Evolutionary conservation across 768 basidiomycete genomes (phyloP).

Genomic region (Lactarius deliciosus): DNA sequence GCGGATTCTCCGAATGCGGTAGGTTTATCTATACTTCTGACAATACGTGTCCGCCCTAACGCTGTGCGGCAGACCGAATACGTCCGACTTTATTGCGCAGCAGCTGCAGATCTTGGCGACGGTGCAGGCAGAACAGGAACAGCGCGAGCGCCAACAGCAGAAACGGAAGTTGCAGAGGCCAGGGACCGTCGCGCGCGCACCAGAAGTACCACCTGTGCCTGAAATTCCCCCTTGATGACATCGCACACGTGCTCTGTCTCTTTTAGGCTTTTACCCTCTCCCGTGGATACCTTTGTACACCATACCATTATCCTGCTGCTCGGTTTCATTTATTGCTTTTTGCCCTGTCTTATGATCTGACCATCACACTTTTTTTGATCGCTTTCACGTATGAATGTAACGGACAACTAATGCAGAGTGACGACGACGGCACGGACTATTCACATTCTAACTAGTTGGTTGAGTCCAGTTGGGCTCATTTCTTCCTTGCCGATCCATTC

Average conservation of each 20-base stretch:
- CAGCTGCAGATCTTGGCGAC: slow-evolving; percentile 79
- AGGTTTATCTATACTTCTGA: slow-evolving; percentile 30
- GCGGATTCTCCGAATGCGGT: slow-evolving; percentile 95
- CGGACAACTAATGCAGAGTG: slow-evolving; percentile 14
- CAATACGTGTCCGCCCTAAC: background rate
- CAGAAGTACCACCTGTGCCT: slow-evolving; percentile 37
- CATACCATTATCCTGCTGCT: slow-evolving; percentile 31
- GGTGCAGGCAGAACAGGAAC: slow-evolving; percentile 83
- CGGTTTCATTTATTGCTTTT: slow-evolving; percentile 8
- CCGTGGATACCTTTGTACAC: slow-evolving; percentile 34
- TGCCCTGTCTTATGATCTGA: slow-evolving; percentile 17
- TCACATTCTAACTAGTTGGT: background rate
- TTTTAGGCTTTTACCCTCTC: background rate
- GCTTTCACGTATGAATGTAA: slow-evolving; percentile 15
- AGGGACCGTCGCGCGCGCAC: slow-evolving; percentile 34
- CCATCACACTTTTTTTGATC: background rate
- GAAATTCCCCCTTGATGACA: slow-evolving; percentile 21
- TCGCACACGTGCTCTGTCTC: background rate
- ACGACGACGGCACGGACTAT: background rate
- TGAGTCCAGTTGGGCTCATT: background rate
- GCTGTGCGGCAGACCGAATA: slow-evolving; percentile 55
- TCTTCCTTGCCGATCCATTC: background rate
- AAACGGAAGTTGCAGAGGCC: slow-evolving; percentile 60
- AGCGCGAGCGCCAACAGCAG: slow-evolving; percentile 60
- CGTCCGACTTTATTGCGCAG: slow-evolving; percentile 84